A percentile compares a stretch with the other conserved stretches of the same genome.
Conservation (phyloP, 768 basidiomycete genomes). For the Mycena indigotica region DNA sequence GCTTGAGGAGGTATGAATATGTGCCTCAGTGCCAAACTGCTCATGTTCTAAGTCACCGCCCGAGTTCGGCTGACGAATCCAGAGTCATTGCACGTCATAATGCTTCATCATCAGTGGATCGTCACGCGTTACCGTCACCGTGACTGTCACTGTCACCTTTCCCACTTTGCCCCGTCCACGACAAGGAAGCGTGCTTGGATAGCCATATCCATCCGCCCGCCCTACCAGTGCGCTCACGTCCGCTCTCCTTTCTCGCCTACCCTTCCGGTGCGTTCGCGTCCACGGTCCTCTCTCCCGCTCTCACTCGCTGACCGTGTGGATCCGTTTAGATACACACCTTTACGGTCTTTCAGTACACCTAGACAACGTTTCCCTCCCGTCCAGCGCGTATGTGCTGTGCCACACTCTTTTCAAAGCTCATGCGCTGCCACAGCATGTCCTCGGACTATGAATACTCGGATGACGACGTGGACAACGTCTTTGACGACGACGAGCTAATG, state of each 20-base stretch:
- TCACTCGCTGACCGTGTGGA: not conserved
- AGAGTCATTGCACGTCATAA: too few relatives aligned
- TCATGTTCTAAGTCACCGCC: too few relatives aligned
- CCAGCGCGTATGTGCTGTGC: not conserved
- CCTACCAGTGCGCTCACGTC: not conserved
- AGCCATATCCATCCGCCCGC: not conserved
- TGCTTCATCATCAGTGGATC: too few relatives aligned
- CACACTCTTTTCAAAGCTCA: not conserved
- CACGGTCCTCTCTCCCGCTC: not conserved
- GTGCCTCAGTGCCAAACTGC: too few relatives aligned
- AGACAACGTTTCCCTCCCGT: not conserved
- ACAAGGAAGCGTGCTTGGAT: not conserved
- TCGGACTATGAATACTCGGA: conserved; percentile 24
- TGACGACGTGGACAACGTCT: conserved; percentile 21
- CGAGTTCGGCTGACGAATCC: too few relatives aligned
- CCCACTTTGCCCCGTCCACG: not conserved
- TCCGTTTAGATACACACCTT: not conserved
- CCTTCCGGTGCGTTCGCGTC: too few relatives aligned
- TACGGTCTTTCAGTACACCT: not conserved
- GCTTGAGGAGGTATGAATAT: too few relatives aligned
- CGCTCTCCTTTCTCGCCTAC: too few relatives aligned
- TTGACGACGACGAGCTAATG: conserved; percentile 21
- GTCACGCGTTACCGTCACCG: too few relatives aligned
- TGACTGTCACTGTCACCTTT: not conserved
- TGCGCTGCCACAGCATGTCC: conserved; percentile 10